Evolutionary conservation across 192 early-diverging fungal genomes (phyloP).

Genomic region (Paraglomus brasilianum): DNA sequence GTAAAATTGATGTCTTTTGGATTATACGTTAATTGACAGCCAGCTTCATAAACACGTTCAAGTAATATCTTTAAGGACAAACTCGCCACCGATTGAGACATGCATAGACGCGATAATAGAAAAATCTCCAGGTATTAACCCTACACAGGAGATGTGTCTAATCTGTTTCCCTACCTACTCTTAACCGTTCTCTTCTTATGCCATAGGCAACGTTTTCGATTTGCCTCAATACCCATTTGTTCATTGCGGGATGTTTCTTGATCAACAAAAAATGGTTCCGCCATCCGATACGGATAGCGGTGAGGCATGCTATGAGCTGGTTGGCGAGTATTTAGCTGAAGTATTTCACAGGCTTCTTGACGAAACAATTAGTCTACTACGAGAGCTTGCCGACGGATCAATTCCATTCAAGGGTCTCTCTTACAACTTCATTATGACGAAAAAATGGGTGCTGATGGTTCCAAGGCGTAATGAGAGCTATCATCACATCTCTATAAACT

Average conservation of each 20-base stretch:
- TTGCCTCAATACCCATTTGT: slow-evolving; percentile 13
- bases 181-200: neutral
- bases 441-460: slow-evolving; percentile 54
- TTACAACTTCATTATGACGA: slow-evolving; percentile 56
- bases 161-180: neutral
- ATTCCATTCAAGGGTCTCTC: slow-evolving; percentile 27
- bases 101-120: slow-evolving; percentile 38
- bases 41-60: slow-evolving; percentile 64
- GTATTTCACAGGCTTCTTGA: slow-evolving; percentile 52
- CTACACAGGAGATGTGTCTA: neutral
- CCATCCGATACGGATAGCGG: slow-evolving; percentile 33
- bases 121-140: slow-evolving; percentile 41
- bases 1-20: neutral
- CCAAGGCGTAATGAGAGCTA: slow-evolving; percentile 34
- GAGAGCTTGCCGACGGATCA: slow-evolving; percentile 37
- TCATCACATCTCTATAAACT: slow-evolving; percentile 44
- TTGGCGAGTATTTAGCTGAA: slow-evolving; percentile 46
- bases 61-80: slow-evolving; percentile 42
- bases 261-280: slow-evolving; percentile 45
- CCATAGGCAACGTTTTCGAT: slow-evolving; percentile 42
- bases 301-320: slow-evolving; percentile 13
- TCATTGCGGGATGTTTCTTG: slow-evolving; percentile 33
- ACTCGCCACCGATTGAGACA: slow-evolving; percentile 44
- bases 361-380: slow-evolving; percentile 47
- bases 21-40: slow-evolving; percentile 28